phyloP scores from a whole-genome alignment of 2,329 filamentous ascomycete species.

The Zymoseptoria crescenta region DNA sequence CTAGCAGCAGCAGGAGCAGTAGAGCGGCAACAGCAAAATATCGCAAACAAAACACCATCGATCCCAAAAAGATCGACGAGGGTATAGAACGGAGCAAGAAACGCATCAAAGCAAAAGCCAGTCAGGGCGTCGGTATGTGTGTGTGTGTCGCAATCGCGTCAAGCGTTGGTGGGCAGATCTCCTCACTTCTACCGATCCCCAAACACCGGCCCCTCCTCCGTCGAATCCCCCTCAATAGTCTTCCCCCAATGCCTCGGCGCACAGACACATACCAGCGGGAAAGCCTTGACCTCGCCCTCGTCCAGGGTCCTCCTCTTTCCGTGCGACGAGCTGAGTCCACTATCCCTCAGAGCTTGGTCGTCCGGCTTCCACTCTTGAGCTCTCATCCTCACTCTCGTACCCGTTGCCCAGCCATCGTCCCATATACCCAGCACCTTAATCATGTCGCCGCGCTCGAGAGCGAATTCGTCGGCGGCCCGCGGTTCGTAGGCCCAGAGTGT shows the following conservation, averaged over 20 bases:
- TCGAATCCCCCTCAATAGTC: constrained; percentile 78
- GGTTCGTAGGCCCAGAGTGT: constrained; percentile 96
- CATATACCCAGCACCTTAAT: constrained; percentile 96
- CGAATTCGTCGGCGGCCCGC: constrained; percentile 85
- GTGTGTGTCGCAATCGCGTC: too few relatives aligned
- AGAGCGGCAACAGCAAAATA: background rate
- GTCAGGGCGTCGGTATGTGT: background rate
- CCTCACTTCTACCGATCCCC: background rate
- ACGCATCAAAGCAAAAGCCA: background rate
- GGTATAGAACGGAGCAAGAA: background rate
- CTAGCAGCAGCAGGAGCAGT: background rate
- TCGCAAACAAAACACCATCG: background rate
- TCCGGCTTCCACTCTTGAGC: constrained; percentile 79
- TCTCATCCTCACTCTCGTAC: constrained; percentile 69
- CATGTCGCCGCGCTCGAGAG: constrained; percentile 92
- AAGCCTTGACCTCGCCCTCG: constrained; percentile 85
- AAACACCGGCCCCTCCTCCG: constrained; percentile 15
- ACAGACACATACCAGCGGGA: constrained; percentile 93
- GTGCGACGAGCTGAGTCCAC: constrained; percentile 76
- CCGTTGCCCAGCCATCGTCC: constrained; percentile 98
- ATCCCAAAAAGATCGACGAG: background rate
- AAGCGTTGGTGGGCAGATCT: background rate
- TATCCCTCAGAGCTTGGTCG: constrained; percentile 70
- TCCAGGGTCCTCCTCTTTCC: constrained; percentile 12
- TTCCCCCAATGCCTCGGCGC: constrained; percentile 93